These are phyloP conservation scores for Exophiala bonariae DNA, from an alignment of 2,329 filamentous ascomycete species.

Conservation along the genomic window DNA sequence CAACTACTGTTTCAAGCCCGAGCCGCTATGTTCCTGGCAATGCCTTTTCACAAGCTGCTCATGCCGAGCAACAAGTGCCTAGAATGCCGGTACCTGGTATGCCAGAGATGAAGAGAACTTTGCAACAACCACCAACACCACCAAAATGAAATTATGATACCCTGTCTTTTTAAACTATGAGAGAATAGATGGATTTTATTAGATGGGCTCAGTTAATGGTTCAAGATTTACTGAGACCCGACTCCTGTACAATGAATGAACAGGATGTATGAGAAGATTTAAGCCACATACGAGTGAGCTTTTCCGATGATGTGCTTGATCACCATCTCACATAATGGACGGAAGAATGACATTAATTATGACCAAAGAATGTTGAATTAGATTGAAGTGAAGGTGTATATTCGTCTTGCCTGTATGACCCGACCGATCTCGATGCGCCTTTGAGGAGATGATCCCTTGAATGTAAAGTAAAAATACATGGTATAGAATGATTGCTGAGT, in stretches of 20 bases:
- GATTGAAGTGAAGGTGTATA: no score
- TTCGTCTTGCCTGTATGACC: no score
- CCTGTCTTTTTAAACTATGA: background rate
- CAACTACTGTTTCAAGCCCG: conserved; percentile 6
- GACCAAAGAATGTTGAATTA: background rate
- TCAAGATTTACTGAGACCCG: no score
- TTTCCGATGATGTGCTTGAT: background rate
- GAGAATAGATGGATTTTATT: background rate
- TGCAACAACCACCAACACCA: conserved; percentile 11
- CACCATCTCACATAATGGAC: background rate
- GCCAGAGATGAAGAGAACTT: conserved; percentile 23
- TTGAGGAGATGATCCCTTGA: no score
- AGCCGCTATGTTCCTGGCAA: conserved; percentile 24
- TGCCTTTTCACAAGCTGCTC: conserved; percentile 27
- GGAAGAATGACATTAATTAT: no score
- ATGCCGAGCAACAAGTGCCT: conserved; percentile 9
- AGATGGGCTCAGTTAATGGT: background rate
- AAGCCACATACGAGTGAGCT: no score
- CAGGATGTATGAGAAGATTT: background rate
- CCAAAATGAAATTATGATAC: conserved; percentile 12
- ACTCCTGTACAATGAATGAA: no score
- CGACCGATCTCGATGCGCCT: no score
- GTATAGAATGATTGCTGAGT: background rate
- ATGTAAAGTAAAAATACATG: no score
- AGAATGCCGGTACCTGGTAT: conserved; percentile 24